Conservation (phyloP, 1,284 basidiomycete genomes). For the Boletus austroedulis region DNA sequence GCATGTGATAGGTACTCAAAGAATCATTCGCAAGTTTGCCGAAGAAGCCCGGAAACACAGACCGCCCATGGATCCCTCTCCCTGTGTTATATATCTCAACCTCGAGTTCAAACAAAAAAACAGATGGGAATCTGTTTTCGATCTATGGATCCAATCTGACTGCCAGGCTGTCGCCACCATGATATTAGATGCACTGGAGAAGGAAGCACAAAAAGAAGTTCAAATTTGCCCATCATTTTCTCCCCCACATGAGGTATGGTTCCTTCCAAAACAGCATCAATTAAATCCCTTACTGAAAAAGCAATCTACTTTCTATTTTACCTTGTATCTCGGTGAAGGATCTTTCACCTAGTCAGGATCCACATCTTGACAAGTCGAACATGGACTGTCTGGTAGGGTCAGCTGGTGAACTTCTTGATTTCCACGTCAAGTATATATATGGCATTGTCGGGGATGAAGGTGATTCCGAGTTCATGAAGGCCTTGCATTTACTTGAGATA, state of each 20-base stretch:
- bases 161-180: background rate
- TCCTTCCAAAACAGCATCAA: background rate
- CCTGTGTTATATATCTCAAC: background rate
- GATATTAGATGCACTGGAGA: background rate
- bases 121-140: background rate
- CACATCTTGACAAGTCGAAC: background rate
- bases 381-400: background rate
- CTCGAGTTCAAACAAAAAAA: background rate
- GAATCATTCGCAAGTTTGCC: background rate
- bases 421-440: background rate
- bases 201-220: background rate
- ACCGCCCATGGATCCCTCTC: background rate
- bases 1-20: background rate
- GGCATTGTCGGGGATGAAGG: background rate
- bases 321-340: too few relatives aligned
- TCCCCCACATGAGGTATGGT: background rate
- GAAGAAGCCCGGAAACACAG: background rate
- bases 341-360: too few relatives aligned
- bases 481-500: background rate
- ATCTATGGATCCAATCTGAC: background rate
- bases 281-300: background rate
- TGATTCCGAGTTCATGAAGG: background rate
- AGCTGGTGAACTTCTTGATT: background rate
- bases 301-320: too few relatives aligned
- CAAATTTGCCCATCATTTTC: too few relatives aligned